A percentile compares a stretch with the other conserved stretches of the same genome.
phyloP scores from a whole-genome alignment of 371 early-diverging fungal genomes.

The Syncephalastrum contaminatum region DNA sequence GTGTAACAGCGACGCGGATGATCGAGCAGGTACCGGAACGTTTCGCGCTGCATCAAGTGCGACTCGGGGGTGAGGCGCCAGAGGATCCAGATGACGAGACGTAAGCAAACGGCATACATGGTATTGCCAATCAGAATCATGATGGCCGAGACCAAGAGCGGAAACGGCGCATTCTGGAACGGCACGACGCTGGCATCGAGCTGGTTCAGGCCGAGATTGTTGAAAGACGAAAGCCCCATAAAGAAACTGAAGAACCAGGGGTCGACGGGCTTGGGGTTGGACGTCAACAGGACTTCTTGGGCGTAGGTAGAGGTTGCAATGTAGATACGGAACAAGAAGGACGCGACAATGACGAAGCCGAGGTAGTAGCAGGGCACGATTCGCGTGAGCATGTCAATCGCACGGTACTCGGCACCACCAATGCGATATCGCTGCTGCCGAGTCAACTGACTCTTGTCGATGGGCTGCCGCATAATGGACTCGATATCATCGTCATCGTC shows the following conservation, averaged over 20 bases:
- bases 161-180: conserved; percentile 41
- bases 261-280: conserved; percentile 33
- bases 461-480: conserved; percentile 37
- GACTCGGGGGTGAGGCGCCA: conserved; percentile 30
- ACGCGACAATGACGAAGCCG: conserved; percentile 26
- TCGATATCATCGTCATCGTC: conserved; percentile 30
- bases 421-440: conserved; percentile 40
- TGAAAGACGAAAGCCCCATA: conserved; percentile 32
- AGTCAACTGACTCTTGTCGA: conserved; percentile 44
- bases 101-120: conserved; percentile 40
- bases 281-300: conserved; percentile 26
- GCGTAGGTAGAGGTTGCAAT: conserved; percentile 32
- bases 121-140: conserved; percentile 46
- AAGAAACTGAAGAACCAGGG: conserved; percentile 51
- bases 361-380: conserved; percentile 41
- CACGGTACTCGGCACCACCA: conserved; percentile 50
- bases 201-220: conserved; percentile 40
- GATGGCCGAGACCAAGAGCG: conserved; percentile 31
- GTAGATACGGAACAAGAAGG: conserved; percentile 32
- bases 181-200: conserved; percentile 45
- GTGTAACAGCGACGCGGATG: conserved; percentile 52
- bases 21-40: conserved; percentile 37
- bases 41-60: conserved; percentile 34
- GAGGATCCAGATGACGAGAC: conserved; percentile 41
- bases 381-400: conserved; percentile 33